Conservation (phyloP, 1,284 basidiomycete genomes). For the Boletellus sp. region DNA sequence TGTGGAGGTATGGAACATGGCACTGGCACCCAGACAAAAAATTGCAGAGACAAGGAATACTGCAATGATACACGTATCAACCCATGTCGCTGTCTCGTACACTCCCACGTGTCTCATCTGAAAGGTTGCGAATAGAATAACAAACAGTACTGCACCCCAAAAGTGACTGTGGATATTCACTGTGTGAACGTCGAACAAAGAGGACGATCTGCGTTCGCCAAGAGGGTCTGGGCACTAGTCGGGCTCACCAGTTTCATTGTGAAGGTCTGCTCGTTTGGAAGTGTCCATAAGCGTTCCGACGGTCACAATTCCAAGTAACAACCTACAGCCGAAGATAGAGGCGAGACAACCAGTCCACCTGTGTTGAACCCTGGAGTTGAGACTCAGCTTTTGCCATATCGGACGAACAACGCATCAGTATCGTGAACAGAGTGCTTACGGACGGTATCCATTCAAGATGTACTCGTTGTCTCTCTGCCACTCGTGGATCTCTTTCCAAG, state of each 20-base stretch:
- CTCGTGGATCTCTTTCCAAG: constrained; percentile 61
- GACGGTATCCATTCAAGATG: constrained; percentile 70
- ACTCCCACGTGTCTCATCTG: constrained; percentile 46
- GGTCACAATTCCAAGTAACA: constrained; percentile 10
- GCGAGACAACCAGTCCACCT: constrained; percentile 62
- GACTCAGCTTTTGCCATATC: constrained; percentile 6
- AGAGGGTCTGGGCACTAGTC: constrained; percentile 3
- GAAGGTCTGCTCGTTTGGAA: constrained; percentile 54
- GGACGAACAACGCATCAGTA: constrained; percentile 10
- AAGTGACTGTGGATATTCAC: constrained; percentile 92
- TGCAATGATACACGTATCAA: constrained; percentile 62
- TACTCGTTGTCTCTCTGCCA: constrained; percentile 79
- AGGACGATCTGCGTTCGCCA: constrained; percentile 11
- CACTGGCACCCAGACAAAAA: constrained; percentile 72
- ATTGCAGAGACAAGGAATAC: constrained; percentile 74
- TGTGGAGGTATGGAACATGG: constrained; percentile 73
- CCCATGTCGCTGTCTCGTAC: constrained; percentile 53
- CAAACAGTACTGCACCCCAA: constrained; percentile 70
- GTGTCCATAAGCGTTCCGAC: constrained; percentile 7
- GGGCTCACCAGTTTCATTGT: constrained; percentile 75
- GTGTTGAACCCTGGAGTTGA: constrained; percentile 51
- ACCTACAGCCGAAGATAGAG: constrained; percentile 74
- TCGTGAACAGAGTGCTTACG: constrained; percentile 37
- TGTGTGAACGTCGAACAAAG: constrained; percentile 29
- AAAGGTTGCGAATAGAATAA: constrained; percentile 55